These are phyloP conservation scores for Circinella umbellata DNA, from an alignment of 371 early-diverging fungal species.

Conservation along the genomic window DNA sequence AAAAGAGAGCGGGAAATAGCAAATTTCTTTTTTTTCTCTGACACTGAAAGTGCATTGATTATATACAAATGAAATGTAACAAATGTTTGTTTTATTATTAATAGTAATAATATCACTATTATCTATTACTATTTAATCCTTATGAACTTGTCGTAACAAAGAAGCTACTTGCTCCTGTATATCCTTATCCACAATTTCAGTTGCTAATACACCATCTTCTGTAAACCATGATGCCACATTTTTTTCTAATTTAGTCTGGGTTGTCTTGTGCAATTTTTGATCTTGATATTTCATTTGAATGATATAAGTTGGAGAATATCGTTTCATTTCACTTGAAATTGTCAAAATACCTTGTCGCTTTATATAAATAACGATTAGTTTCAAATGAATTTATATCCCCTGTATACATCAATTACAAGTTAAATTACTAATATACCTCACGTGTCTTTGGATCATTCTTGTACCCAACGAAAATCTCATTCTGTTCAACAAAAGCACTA, in stretches of 20 bases:
- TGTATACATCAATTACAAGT: too few species aligned
- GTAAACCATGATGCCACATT: constrained; percentile 43
- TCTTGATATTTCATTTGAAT: constrained; percentile 28
- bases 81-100: too few species aligned
- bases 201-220: constrained; percentile 30
- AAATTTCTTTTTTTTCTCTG: not conserved
- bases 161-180: constrained; percentile 18
- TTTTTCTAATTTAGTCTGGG: constrained; percentile 20
- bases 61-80: too few species aligned
- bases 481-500: constrained; percentile 34
- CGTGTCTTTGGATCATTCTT: constrained; percentile 27
- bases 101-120: not conserved
- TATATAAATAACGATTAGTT: not conserved
- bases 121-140: constrained; percentile 20
- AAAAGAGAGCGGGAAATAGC: too few species aligned
- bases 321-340: constrained; percentile 28
- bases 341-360: constrained; percentile 26
- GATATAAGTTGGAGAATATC: constrained; percentile 34
- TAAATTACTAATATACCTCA: constrained; percentile 19
- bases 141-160: constrained; percentile 25
- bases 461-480: constrained; percentile 43
- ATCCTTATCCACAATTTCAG: constrained; percentile 33
- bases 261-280: constrained; percentile 18
- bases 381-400: too few species aligned
- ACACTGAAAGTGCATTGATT: too few species aligned